phyloP scores from a whole-genome alignment of 2,329 filamentous ascomycete species.

The Aspergillus persii region DNA sequence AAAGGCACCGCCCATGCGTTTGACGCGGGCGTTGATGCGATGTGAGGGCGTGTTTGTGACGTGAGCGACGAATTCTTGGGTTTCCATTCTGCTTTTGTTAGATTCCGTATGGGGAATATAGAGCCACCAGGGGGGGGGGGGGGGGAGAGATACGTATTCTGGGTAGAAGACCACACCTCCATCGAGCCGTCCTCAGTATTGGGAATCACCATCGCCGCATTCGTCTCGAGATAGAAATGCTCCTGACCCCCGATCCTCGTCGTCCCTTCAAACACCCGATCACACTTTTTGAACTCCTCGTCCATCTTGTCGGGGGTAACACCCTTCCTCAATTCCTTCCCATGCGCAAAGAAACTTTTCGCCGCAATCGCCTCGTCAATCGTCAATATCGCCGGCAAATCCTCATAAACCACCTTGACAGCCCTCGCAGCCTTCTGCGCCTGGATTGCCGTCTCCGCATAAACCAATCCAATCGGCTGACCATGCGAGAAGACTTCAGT shows the following conservation, averaged over 20 bases:
- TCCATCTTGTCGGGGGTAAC: slow-evolving; percentile 4
- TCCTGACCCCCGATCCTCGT: slow-evolving; percentile 62
- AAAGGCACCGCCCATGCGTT: slow-evolving; percentile 81
- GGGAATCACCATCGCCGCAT: slow-evolving; percentile 74
- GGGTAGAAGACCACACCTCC: slow-evolving; percentile 80
- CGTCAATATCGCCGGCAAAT: slow-evolving; percentile 75
- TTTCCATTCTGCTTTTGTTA: slow-evolving; percentile 30
- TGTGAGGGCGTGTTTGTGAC: slow-evolving; percentile 74
- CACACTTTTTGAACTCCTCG: slow-evolving; percentile 2
- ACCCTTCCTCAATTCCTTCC: slow-evolving; percentile 73
- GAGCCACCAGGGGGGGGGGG: too few relatives aligned
- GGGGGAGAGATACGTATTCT: slow-evolving; percentile 63
- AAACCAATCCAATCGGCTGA: slow-evolving; percentile 78
- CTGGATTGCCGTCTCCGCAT: slow-evolving; percentile 69
- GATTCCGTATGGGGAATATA: too few relatives aligned
- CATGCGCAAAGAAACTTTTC: slow-evolving; percentile 76
- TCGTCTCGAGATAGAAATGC: slow-evolving; percentile 89
- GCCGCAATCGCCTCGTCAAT: slow-evolving; percentile 86
- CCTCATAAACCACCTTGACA: slow-evolving; percentile 80
- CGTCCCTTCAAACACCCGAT: slow-evolving; percentile 23
- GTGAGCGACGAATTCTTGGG: slow-evolving; percentile 74
- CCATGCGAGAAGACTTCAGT: slow-evolving; percentile 77
- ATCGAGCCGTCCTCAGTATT: slow-evolving; percentile 85
- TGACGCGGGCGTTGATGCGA: slow-evolving; percentile 77
- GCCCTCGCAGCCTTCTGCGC: slow-evolving; percentile 72